Evolutionary conservation across 768 basidiomycete genomes (phyloP).

Genomic region (Agaricus blazei): DNA sequence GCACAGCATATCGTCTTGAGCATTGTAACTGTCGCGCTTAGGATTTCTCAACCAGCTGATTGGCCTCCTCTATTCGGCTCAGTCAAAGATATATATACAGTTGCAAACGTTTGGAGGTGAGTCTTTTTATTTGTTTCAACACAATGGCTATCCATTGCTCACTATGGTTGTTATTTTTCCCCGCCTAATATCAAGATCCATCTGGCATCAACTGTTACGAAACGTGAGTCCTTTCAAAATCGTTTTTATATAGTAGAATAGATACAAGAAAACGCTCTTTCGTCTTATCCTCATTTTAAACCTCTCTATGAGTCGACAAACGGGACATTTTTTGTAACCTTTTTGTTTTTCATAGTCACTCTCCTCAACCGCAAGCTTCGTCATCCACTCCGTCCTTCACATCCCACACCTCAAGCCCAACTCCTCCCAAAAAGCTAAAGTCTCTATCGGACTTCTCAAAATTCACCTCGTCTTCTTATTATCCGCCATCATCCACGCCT

Average conservation of each 20-base stretch:
- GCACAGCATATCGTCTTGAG: conserved; percentile 13
- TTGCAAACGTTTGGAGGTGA: conserved; percentile 37
- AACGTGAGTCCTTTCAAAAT: conserved; percentile 21
- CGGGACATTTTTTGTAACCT: not conserved
- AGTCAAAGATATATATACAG: conserved; percentile 27
- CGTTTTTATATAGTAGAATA: not conserved
- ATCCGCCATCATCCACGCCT: conserved; percentile 24
- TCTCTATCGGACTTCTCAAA: conserved; percentile 11
- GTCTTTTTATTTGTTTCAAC: conserved; percentile 4
- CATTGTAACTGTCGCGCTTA: conserved; percentile 17
- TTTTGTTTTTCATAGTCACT: not conserved
- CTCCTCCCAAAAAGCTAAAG: conserved; percentile 14
- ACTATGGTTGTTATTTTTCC: too few relatives aligned
- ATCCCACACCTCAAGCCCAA: conserved; percentile 20
- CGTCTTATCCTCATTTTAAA: too few relatives aligned
- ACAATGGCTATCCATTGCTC: too few relatives aligned
- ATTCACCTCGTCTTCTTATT: conserved; percentile 24
- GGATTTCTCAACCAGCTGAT: conserved; percentile 25
- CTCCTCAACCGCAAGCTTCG: not conserved
- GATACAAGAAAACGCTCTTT: too few relatives aligned
- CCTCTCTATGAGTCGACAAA: not conserved
- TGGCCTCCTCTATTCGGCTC: conserved; percentile 36
- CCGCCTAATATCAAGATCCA: not conserved
- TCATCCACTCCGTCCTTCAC: conserved; percentile 19
- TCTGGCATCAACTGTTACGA: conserved; percentile 34